A percentile compares a stretch with the other conserved stretches of the same genome.
Evolutionary conservation across 768 basidiomycete species (phyloP).

Genomic region (Leccinum fibrillosum): DNA sequence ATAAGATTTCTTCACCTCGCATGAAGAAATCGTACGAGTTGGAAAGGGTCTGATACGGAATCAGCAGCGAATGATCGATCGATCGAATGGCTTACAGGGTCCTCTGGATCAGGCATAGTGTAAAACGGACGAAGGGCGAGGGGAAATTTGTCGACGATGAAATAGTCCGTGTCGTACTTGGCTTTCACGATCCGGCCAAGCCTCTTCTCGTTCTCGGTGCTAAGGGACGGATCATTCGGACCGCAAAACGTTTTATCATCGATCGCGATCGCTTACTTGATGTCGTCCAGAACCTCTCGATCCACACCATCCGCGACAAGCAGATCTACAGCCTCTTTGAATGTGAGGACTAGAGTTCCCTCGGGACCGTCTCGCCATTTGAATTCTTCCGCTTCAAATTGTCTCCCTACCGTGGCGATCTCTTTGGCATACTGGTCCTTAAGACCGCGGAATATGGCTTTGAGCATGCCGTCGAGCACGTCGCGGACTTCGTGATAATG

Average conservation of each 20-base stretch:
- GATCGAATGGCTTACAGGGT: slow-evolving; percentile 57
- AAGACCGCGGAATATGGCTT: slow-evolving; percentile 83
- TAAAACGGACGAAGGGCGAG: slow-evolving; percentile 95
- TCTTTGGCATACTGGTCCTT: slow-evolving; percentile 75
- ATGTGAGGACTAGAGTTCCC: slow-evolving; percentile 81
- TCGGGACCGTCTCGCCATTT: slow-evolving; percentile 70
- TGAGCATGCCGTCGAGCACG: slow-evolving; percentile 81
- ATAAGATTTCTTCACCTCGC: slow-evolving; percentile 98
- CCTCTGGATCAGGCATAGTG: slow-evolving; percentile 95
- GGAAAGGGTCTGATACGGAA: slow-evolving; percentile 63
- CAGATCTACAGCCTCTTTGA: slow-evolving; percentile 84
- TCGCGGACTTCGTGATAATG: slow-evolving; percentile 99
- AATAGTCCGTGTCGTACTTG: slow-evolving; percentile 98
- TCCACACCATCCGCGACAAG: slow-evolving; percentile 83
- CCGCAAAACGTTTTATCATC: background rate
- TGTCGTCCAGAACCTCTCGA: slow-evolving; percentile 80
- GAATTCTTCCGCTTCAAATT: slow-evolving; percentile 96
- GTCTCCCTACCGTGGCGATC: slow-evolving; percentile 74
- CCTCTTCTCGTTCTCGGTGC: slow-evolving; percentile 94
- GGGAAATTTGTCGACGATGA: slow-evolving; percentile 99
- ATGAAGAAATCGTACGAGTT: slow-evolving; percentile 99
- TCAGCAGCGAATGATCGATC: slow-evolving; percentile 2
- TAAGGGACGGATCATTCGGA: slow-evolving; percentile 29
- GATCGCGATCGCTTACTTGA: slow-evolving; percentile 55
- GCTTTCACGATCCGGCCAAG: slow-evolving; percentile 86